Conservation (phyloP, 345 rosid species). For the Punica granatum region DNA sequence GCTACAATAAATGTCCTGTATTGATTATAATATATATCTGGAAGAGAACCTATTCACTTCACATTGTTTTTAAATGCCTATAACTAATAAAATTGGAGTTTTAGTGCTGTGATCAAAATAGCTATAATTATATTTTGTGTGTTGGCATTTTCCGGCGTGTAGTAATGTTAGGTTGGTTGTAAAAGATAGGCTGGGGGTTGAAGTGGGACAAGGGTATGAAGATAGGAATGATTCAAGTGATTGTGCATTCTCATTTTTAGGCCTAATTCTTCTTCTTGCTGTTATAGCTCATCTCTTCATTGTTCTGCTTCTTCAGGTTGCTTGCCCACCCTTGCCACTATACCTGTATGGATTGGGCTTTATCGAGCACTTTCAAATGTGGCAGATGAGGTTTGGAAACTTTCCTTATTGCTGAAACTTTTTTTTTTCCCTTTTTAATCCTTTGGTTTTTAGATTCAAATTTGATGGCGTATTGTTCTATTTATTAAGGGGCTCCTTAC, state of each 20-base stretch:
- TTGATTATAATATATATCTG: not conserved
- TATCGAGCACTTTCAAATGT: slow-evolving; percentile 98
- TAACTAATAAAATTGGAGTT: not conserved
- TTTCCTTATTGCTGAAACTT: not conserved
- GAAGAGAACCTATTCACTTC: not conserved
- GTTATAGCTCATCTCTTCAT: not conserved
- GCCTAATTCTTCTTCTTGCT: not conserved
- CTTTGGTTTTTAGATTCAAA: slow-evolving; percentile 3
- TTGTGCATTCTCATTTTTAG: not conserved
- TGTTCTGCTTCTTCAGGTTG: slow-evolving; percentile 43
- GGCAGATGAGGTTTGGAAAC: slow-evolving; percentile 66
- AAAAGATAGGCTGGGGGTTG: not conserved
- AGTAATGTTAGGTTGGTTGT: not conserved
- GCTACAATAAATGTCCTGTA: not conserved
- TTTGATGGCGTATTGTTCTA: slow-evolving; percentile 13
- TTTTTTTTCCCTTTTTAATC: not conserved
- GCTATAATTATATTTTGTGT: too few relatives aligned
- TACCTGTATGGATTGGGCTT: slow-evolving; percentile 96
- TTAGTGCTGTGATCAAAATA: too few relatives aligned
- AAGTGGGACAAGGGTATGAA: not conserved
- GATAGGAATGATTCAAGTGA: not conserved
- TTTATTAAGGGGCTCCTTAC: slow-evolving; percentile 76
- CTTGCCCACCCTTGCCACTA: slow-evolving; percentile 91
- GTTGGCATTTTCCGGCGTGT: not conserved
- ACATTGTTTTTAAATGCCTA: not conserved